Evolutionary conservation across 139 green algal species (phyloP).

Genomic region (Nannochloris sp.): DNA sequence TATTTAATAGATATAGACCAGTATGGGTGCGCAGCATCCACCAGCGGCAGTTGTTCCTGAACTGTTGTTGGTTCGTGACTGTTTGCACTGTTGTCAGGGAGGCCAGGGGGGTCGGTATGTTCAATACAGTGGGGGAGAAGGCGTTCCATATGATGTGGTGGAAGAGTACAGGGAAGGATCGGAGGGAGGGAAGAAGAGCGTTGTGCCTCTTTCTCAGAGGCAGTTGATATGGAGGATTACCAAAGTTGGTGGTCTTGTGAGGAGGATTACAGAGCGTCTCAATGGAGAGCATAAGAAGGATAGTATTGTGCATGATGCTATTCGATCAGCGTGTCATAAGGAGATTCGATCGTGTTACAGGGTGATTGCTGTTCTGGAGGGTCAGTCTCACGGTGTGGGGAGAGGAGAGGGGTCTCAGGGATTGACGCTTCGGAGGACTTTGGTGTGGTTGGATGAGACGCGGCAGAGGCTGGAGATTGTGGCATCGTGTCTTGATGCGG

Average conservation of each 20-base stretch:
- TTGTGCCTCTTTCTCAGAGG: slow-evolving; percentile 22
- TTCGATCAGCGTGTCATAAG: slow-evolving; percentile 21
- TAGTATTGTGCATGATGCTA: slow-evolving; percentile 19
- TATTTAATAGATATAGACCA: too few relatives aligned
- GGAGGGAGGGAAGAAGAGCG: neutral
- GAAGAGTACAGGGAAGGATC: neutral
- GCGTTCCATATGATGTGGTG: slow-evolving; percentile 1
- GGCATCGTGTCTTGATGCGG: slow-evolving; percentile 56
- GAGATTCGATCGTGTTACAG: slow-evolving; percentile 77
- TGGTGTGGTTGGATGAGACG: slow-evolving; percentile 78
- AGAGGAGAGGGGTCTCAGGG: neutral
- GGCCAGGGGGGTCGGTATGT: slow-evolving; percentile 43
- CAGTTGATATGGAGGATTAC: slow-evolving; percentile 38
- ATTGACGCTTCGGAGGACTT: slow-evolving; percentile 73
- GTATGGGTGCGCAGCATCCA: too few relatives aligned
- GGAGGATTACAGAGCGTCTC: slow-evolving; percentile 2
- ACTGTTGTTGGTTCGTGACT: slow-evolving; percentile 66
- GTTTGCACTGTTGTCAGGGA: slow-evolving; percentile 69
- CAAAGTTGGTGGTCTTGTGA: slow-evolving; percentile 66
- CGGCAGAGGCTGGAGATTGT: slow-evolving; percentile 65
- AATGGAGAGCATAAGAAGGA: neutral
- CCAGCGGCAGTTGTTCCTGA: slow-evolving; percentile 39
- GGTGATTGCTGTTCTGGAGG: slow-evolving; percentile 80
- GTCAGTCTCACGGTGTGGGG: slow-evolving; percentile 29
- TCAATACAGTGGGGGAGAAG: slow-evolving; percentile 20